These are phyloP conservation scores for Astragalus membranaceus DNA, from an alignment of 306 rosid species.

Conservation along the genomic window DNA sequence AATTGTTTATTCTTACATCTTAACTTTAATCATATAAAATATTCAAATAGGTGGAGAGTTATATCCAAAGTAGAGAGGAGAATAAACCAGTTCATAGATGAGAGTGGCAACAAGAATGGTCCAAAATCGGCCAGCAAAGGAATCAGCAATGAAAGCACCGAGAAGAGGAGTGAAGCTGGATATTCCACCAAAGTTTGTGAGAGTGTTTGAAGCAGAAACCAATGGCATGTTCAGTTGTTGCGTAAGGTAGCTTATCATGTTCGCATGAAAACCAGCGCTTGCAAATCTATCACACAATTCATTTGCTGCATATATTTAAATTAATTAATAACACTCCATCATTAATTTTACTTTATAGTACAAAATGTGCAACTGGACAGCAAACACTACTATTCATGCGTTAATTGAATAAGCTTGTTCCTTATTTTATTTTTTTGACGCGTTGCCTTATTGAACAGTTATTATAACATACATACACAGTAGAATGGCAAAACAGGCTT, in stretches of 20 bases:
- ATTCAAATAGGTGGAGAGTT: neutral
- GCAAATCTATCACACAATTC: slow-evolving; percentile 88
- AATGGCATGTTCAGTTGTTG: slow-evolving; percentile 56
- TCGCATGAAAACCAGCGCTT: slow-evolving; percentile 46
- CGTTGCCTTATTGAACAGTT: too few species aligned
- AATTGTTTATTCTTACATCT: neutral
- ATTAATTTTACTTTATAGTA: neutral
- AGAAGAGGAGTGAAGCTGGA: slow-evolving; percentile 59
- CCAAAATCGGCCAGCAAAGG: slow-evolving; percentile 70
- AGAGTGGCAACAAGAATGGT: slow-evolving; percentile 52
- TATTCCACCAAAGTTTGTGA: slow-evolving; percentile 53
- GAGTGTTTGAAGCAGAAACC: slow-evolving; percentile 64
- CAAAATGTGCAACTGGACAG: neutral
- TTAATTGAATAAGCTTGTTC: too few species aligned
- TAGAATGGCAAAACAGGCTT: too few species aligned
- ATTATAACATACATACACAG: too few species aligned
- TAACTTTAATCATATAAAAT: neutral
- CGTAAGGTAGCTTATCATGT: slow-evolving; percentile 68
- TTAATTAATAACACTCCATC: neutral
- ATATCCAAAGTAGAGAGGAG: neutral
- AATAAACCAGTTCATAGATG: slow-evolving; percentile 50
- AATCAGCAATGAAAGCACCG: slow-evolving; percentile 73
- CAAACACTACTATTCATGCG: too few species aligned
- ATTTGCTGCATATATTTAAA: slow-evolving; percentile 41
- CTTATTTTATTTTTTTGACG: too few species aligned